A percentile compares a stretch with the other conserved stretches of the same genome.
Evolutionary conservation across 1,139 yeast genomes (phyloP).

Genomic region (Pichia sp.): DNA sequence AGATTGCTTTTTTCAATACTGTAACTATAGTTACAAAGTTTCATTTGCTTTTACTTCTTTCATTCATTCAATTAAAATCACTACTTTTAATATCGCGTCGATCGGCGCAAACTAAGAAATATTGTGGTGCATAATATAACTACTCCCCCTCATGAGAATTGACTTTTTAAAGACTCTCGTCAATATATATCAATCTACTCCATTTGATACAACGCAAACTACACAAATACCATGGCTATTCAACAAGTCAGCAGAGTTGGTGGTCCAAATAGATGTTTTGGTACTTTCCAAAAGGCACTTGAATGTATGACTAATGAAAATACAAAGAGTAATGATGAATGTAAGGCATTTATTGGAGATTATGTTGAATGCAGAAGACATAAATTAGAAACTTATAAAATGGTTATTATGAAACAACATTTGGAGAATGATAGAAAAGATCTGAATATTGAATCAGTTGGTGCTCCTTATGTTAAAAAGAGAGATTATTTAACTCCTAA

Average conservation of each 20-base stretch:
- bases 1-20: no score
- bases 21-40: neutral
- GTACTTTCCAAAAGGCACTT: conserved; percentile 29
- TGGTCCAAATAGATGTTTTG: conserved; percentile 31
- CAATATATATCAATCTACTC: neutral
- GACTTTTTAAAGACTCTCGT: neutral
- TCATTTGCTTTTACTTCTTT: neutral
- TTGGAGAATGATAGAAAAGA: conserved; percentile 22
- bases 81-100: neutral
- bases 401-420: conserved; percentile 27
- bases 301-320: conserved; percentile 30
- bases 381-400: conserved; percentile 28
- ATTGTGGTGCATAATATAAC: no score
- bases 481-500: conserved; percentile 31
- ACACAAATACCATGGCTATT: conserved; percentile 23
- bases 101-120: no score
- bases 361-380: conserved; percentile 32
- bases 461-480: conserved; percentile 31
- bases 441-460: conserved; percentile 24
- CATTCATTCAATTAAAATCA: neutral
- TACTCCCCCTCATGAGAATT: neutral
- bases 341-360: conserved; percentile 27
- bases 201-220: neutral
- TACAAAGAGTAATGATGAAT: conserved; percentile 25
- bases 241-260: conserved; percentile 31